Base-by-base conservation (phyloP, 208 protist genomes). In the Porcisia deanei region DNA sequence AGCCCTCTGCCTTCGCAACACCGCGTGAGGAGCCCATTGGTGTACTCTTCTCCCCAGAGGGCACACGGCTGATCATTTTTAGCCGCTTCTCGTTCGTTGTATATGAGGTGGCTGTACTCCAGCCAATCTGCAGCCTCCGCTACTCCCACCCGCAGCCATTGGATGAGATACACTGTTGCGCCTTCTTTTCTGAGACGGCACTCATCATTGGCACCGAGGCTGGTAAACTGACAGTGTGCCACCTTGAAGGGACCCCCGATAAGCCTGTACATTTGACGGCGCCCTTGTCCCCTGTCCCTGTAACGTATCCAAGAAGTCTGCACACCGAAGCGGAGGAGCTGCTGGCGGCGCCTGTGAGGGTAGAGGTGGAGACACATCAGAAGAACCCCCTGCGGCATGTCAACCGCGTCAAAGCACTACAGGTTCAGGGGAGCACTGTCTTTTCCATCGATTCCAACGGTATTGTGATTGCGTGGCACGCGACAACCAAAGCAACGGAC, bases 371-470 rank as follows among this genome's bases (percentile, higher is more conserved):
- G 71, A 67, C 75, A 34, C 70, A 69, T 12, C 77, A 79, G 68
- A 89, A 91, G 71, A 79, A 88, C 69, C 91, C 88, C 39, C 80
- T 85, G 43, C 77, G 79, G 1, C 88, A 95, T 61, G 65, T 82
- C 5, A 85, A 78, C 57, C 88, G 91, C 39, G 49, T 95, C 59
- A 95, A 95, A 79, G 69, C 83, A 18, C 64, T 78, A 59, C 39
- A 77, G 73, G 63, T 71, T 53, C 25, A 65, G 5, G 72, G 68
- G 9, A 59, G 54, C 16, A 89, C 82, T 16, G 49, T 93, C 25
- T 93, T 93, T 75, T 88, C 87, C 16, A 54, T 91, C 3, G 91
- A 95, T 69, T 84, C 88, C 18, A 85, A 80, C 37, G 91, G 88
- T 0, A 80, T 87, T 18, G 81, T 92, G 3, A 79, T 93, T 14